Base-by-base conservation (phyloP, 306 rosid species). In the Pterocarpus macrocarpus region DNA sequence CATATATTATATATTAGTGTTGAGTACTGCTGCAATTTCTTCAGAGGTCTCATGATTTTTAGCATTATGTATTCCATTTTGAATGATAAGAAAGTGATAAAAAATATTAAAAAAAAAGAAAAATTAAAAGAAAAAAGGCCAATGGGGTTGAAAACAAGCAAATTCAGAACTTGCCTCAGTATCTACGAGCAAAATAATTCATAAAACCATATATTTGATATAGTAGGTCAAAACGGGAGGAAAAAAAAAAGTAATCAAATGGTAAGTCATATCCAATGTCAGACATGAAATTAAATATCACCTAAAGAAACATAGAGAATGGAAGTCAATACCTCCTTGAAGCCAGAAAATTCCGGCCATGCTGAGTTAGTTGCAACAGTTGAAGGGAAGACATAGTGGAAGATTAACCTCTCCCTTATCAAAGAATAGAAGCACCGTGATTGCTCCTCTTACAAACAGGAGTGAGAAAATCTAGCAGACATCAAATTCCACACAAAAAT, bases 321-420 rank as follows among this genome's bases (percentile, higher is more conserved):
- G 28, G 34, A 53, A 55, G 8, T 63, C 71, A 71, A 76, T 89
- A 95, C 98, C 99, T 93, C 86, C 92, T 92, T n/a, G 97, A 90
- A 65, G 99, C 90, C 86, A 92, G 87, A 78, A 91, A 86, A 76
- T 76, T 77, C 78, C 86, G 94, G 81, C 99, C 98, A 81, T 84
- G 93, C 80, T 86, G 84, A 59, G 98, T 96, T 82, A 96, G 88
- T 68, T 93, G 92, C 90, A 96, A 85, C 72, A 93, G 87, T 75
- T 95, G 98, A 87, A 91, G 99, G 83, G 98, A 91, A 81, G 96
- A 86, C 99, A 95, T 92, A 71, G 85, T 45, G 43, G 69, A 80
- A 76, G 87, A 41, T 73, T 76, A 84, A 81, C 71, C 86, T 83
- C 72, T 84, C 78, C 80, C 77, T 71, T 67, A 79, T 61, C 56